Base-by-base conservation (phyloP, 2,329 filamentous ascomycete species). In the Teratosphaeria nubilosa region DNA sequence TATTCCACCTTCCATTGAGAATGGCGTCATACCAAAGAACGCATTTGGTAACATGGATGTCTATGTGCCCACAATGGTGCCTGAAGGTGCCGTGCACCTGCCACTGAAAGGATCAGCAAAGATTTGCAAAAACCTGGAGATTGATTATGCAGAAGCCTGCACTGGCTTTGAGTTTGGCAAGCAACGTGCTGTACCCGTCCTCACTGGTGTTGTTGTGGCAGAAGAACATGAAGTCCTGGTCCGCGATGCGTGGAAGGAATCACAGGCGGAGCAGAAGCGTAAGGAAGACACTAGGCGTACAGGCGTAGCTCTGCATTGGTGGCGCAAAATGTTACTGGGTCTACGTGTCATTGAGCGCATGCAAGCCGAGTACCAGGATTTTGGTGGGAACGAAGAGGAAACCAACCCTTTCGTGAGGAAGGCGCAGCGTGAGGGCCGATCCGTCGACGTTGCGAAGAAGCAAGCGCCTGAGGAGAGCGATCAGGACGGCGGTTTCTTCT, bases 121-220 rank as follows among this genome's bases (percentile, higher is more conserved):
- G 53, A 82, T 96, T 1, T 96, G 92, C 72, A 90, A 89, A 70
- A 86, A 88, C 61, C 78, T 99, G 0, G 84, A 84, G 3, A 87
- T 97, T 41, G 91, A 96, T 69, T 95, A 86, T 66, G 94, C 94
- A 0, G 94, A 97, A 73, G 94, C 94, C 1, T 94, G 96, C 2
- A 91, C 91, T 0, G 94, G 90, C 1, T 99, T 99, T 70, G 94
- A 99, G 69, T 99, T 97, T 70, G 92, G 92, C 0, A 87, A 94
- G 66, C 87, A 94, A 60, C 91, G 94, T 80, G 94, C 94, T 5
- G 90, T 97, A 0, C 94, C 94, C 0, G 85, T 96, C 0, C 87
- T 97, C 30, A 87, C 89, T 56, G 94, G 92, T 0, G 90, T 96
- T 0, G 91, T 99, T 0, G 82, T 96, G 1, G 90, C 92, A 0